Conservation (phyloP, 495 filamentous ascomycete genomes). For the Neurospora sp. region DNA sequence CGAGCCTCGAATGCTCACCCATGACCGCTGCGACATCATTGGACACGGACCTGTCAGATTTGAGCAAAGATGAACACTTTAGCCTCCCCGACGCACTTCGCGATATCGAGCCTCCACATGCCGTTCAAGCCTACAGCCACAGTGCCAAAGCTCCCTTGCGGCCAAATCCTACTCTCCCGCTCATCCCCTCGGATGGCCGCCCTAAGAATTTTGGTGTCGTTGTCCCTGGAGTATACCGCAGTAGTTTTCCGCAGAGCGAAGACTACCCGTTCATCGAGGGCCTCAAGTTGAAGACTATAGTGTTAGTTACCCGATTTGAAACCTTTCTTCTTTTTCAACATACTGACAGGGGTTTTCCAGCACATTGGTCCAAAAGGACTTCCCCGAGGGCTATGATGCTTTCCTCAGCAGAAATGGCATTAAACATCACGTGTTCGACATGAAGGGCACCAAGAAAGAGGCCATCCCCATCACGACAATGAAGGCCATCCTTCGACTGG, state of each 20-base stretch:
- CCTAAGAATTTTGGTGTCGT: constrained; percentile 61
- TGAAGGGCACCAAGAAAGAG: constrained; percentile 69
- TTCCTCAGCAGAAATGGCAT: constrained; percentile 58
- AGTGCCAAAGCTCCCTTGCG: background rate
- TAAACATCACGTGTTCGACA: constrained; percentile 55
- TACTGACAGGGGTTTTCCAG: constrained; percentile 30
- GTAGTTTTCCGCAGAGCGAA: constrained; percentile 55
- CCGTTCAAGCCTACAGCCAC: background rate
- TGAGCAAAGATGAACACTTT: background rate
- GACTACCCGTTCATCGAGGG: constrained; percentile 55
- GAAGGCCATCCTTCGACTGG: constrained; percentile 49
- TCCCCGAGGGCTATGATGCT: constrained; percentile 41
- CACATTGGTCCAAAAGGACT: constrained; percentile 63
- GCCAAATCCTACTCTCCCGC: background rate
- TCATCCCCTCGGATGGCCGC: constrained; percentile 18
- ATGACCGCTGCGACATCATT: background rate
- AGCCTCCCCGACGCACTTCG: background rate
- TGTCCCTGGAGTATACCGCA: constrained; percentile 61
- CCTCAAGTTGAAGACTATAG: constrained; percentile 60
- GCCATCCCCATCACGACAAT: constrained; percentile 52
- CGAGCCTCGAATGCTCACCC: constrained; percentile 10
- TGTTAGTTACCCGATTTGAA: constrained; percentile 40
- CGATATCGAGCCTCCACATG: background rate
- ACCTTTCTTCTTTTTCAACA: background rate
- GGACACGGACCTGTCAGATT: background rate